These are phyloP conservation scores for Aspergillus sp. DNA, from an alignment of 2,329 filamentous ascomycete species.

Conservation along the genomic window DNA sequence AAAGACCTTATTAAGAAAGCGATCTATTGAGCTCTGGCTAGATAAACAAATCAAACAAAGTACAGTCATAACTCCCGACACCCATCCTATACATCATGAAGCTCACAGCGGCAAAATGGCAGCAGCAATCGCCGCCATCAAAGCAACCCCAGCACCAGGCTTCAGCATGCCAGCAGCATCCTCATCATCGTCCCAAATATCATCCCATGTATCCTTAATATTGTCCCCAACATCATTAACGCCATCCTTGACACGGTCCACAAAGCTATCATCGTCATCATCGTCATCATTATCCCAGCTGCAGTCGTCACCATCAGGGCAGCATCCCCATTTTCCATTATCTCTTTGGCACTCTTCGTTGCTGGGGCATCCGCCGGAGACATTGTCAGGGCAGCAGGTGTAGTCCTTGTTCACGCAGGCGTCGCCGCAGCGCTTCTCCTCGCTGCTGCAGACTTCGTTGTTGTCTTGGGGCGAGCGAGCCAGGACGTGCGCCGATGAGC, in stretches of 20 bases:
- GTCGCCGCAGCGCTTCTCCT: slow-evolving; percentile 2
- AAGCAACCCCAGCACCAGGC: slow-evolving; percentile 1
- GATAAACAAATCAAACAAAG: too few species aligned
- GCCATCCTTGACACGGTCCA: neutral
- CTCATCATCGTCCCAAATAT: slow-evolving; percentile 3
- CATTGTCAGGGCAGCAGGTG: slow-evolving; percentile 1
- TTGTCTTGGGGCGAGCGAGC: slow-evolving; percentile 1
- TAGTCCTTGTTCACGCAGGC: slow-evolving; percentile 3
- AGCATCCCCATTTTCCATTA: slow-evolving; percentile 3
- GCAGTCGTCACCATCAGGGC: slow-evolving; percentile 2
- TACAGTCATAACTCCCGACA: too few species aligned
- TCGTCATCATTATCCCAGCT: slow-evolving; percentile 4
- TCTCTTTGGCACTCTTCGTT: slow-evolving; percentile 3
- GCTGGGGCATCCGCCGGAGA: slow-evolving; percentile 1
- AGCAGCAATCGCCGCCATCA: neutral
- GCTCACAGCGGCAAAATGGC: neutral
- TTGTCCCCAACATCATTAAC: neutral
- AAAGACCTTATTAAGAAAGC: too few species aligned
- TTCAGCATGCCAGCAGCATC: slow-evolving; percentile 5
- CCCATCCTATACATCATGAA: too few species aligned
- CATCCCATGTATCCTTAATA: neutral
- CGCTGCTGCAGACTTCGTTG: neutral
- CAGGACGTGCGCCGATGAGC: neutral
- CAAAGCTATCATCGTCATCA: slow-evolving; percentile 1
- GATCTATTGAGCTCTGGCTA: too few species aligned